Evolutionary conservation across 116 monocot genomes (phyloP).

Genomic region (Thalassia testudinum): DNA sequence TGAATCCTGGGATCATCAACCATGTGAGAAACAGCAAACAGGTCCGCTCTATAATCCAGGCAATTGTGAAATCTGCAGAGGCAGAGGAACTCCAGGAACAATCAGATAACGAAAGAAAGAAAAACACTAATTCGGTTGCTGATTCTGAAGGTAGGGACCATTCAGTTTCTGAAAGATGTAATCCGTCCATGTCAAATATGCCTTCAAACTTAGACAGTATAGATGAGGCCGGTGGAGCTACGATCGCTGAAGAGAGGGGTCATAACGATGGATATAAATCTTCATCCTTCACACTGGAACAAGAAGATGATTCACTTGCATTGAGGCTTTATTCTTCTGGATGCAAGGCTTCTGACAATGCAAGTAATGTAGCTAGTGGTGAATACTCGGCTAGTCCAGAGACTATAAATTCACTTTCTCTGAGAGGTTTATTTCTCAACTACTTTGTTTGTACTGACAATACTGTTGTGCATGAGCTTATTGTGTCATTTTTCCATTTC

Average conservation of each 20-base stretch:
- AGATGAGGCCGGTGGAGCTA: not conserved
- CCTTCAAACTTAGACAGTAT: conserved; percentile 1
- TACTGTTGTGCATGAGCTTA: too few relatives aligned
- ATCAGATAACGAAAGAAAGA: conserved; percentile 8
- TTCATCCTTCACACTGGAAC: conserved; percentile 6
- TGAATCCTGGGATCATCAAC: conserved; percentile 94
- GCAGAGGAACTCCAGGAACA: conserved; percentile 1
- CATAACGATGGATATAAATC: conserved; percentile 4
- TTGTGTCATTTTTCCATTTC: too few relatives aligned
- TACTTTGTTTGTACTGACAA: not conserved
- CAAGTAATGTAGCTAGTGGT: conserved; percentile 3
- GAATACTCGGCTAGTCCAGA: conserved; percentile 21
- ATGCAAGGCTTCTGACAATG: conserved; percentile 17
- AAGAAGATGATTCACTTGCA: conserved; percentile 16
- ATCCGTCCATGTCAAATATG: conserved; percentile 3
- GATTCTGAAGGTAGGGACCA: conserved; percentile 3
- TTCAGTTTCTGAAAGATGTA: conserved; percentile 2
- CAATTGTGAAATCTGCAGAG: conserved; percentile 58
- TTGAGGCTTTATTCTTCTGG: conserved; percentile 29
- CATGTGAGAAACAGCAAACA: conserved; percentile 91
- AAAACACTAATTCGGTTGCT: conserved; percentile 2
- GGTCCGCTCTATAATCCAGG: conserved; percentile 74
- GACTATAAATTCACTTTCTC: conserved; percentile 27
- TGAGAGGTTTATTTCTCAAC: conserved; percentile 36
- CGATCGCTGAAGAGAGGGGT: not conserved